Evolutionary conservation across 257 asterid genomes (phyloP).

Genomic region (Solanum sitiens): DNA sequence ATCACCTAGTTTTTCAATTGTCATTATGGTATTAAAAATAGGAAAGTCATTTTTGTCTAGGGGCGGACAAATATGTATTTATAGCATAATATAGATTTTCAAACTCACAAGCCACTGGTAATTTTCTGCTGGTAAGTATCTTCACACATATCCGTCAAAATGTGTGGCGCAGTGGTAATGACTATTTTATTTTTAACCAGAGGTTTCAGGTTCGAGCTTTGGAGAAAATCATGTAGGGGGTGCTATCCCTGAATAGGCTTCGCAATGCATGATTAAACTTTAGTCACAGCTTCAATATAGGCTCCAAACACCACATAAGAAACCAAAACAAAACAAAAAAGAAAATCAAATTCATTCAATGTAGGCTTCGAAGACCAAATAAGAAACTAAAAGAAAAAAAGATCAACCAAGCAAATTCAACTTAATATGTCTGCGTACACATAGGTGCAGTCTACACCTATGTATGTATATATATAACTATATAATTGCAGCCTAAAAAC

Average conservation of each 20-base stretch:
- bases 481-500: not conserved
- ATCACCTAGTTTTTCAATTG: not conserved
- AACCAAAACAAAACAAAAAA: not conserved
- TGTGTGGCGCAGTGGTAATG: not conserved
- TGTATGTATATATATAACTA: not conserved
- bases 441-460: too few relatives aligned
- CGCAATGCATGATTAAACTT: not conserved
- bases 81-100: not conserved
- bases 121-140: not conserved
- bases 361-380: not conserved
- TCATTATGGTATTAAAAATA: not conserved
- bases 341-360: not conserved
- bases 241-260: not conserved
- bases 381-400: too few relatives aligned
- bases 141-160: not conserved
- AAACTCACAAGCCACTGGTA: not conserved
- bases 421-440: not conserved
- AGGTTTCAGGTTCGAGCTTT: rapidly evolving
- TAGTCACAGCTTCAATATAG: not conserved
- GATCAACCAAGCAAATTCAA: not conserved
- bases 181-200: too few relatives aligned
- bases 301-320: too few relatives aligned
- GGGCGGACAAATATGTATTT: not conserved
- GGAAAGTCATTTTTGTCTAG: not conserved
- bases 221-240: rapidly evolving